Percentiles rank a stretch among this genome's conserved stretches.
These are phyloP conservation scores for Lachancea fermentati DNA, from an alignment of 805 yeast species.

Conservation along the genomic window DNA sequence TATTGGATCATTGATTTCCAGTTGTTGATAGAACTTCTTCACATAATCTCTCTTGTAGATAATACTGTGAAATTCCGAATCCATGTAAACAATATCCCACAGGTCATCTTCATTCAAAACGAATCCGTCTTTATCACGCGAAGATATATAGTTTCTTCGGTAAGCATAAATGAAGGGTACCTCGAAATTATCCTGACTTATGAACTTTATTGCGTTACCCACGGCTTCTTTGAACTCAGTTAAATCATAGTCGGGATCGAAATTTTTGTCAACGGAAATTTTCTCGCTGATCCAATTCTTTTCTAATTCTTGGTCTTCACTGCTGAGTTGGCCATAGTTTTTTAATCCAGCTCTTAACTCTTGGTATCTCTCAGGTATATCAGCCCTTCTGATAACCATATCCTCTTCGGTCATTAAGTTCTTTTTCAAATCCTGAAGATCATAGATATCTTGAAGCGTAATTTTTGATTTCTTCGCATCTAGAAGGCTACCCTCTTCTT, in stretches of 20 bases:
- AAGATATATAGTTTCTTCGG: constrained; percentile 74
- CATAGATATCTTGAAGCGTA: constrained; percentile 84
- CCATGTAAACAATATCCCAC: constrained; percentile 86
- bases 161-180: constrained; percentile 95
- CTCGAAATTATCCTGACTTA: constrained; percentile 74
- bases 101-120: constrained; percentile 73
- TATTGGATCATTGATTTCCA: constrained; percentile 54
- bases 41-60: constrained; percentile 66
- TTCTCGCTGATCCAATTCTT: constrained; percentile 75
- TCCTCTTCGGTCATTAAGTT: constrained; percentile 90
- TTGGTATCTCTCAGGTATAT: constrained; percentile 91
- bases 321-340: constrained; percentile 57
- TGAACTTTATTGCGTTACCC: constrained; percentile 60
- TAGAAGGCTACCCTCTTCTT: constrained; percentile 36
- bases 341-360: constrained; percentile 58
- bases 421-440: constrained; percentile 86
- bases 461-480: constrained; percentile 29
- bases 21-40: constrained; percentile 46
- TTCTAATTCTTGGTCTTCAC: constrained; percentile 64
- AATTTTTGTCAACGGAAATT: constrained; percentile 51
- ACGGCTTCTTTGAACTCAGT: constrained; percentile 65
- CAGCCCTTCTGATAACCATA: constrained; percentile 77
- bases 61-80: constrained; percentile 82
- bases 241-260: constrained; percentile 33
- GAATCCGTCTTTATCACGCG: constrained; percentile 39